phyloP scores from a whole-genome alignment of 2,329 filamentous ascomycete genomes.

The Epichloe gansuensis region DNA sequence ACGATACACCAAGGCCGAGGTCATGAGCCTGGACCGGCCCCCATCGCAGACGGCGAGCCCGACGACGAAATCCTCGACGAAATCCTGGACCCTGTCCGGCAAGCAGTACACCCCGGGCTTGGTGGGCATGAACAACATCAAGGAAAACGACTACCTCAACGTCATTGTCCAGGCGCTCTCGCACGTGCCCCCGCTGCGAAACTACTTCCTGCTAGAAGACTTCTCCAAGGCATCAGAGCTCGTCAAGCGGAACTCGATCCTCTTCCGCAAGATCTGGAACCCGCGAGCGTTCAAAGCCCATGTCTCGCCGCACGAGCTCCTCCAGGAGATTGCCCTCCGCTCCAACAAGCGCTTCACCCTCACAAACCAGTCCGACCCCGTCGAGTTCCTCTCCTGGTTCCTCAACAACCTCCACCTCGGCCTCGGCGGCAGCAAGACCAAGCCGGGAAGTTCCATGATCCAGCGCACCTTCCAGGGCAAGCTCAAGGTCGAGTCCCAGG shows the following conservation, averaged over 20 bases:
- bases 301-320: constrained; percentile 90
- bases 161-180: constrained; percentile 84
- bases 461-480: constrained; percentile 90
- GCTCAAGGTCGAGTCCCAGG: constrained; percentile 83
- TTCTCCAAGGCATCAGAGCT: constrained; percentile 63
- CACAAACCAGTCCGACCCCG: constrained; percentile 83
- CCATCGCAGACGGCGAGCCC: not conserved
- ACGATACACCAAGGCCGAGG: constrained; percentile 66
- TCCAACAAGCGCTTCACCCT: constrained; percentile 90
- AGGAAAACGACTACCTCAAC: constrained; percentile 97
- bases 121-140: constrained; percentile 99
- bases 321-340: constrained; percentile 83
- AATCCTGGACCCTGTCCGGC: constrained; percentile 51
- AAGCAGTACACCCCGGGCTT: constrained; percentile 87
- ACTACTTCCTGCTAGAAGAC: constrained; percentile 82
- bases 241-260: constrained; percentile 72
- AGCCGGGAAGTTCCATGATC: constrained; percentile 71
- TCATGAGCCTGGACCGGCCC: constrained; percentile 59
- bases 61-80: constrained; percentile 39
- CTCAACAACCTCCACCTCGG: constrained; percentile 89
- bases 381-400: constrained; percentile 96
- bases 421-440: constrained; percentile 78
- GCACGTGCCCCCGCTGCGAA: constrained; percentile 78
- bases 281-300: constrained; percentile 90
- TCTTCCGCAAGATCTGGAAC: constrained; percentile 97